Evolutionary conservation across 2,329 filamentous ascomycete species (phyloP).

Genomic region (Emmonsiellopsis sp.): DNA sequence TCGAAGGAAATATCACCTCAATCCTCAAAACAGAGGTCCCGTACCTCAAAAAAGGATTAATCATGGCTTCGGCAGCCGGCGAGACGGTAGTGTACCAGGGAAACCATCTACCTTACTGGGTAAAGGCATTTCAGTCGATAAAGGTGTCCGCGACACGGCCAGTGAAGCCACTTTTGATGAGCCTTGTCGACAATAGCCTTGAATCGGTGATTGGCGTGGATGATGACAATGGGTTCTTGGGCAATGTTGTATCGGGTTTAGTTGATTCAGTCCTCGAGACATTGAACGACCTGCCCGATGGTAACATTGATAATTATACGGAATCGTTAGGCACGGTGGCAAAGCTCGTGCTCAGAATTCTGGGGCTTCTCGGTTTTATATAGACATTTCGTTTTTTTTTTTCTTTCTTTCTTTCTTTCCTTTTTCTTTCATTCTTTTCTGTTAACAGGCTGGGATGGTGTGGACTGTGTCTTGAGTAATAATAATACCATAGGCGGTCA

Average conservation of each 20-base stretch:
- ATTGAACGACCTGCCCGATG: neutral
- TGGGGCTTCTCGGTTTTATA: neutral
- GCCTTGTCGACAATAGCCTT: neutral
- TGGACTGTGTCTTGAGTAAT: too few relatives aligned
- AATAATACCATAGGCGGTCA: too few relatives aligned
- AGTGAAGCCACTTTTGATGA: conserved; percentile 1
- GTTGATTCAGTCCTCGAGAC: neutral
- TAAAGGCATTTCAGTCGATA: neutral
- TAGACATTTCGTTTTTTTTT: neutral
- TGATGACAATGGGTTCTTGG: neutral
- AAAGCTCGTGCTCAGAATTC: neutral
- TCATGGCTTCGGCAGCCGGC: conserved; percentile 1
- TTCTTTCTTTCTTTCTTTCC: too few relatives aligned
- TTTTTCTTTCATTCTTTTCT: too few relatives aligned
- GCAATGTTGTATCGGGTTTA: neutral
- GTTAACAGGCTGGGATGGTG: too few relatives aligned
- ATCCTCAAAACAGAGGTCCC: neutral
- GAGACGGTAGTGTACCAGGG: neutral
- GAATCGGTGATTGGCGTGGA: neutral
- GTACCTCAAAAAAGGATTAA: neutral
- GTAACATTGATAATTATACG: neutral
- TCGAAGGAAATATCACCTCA: neutral
- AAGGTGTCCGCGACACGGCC: conserved; percentile 1
- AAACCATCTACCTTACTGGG: neutral
- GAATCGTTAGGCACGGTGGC: neutral